Base-by-base conservation (phyloP, 352 stramenopile genomes). In the Phytophthora ohioensis region DNA sequence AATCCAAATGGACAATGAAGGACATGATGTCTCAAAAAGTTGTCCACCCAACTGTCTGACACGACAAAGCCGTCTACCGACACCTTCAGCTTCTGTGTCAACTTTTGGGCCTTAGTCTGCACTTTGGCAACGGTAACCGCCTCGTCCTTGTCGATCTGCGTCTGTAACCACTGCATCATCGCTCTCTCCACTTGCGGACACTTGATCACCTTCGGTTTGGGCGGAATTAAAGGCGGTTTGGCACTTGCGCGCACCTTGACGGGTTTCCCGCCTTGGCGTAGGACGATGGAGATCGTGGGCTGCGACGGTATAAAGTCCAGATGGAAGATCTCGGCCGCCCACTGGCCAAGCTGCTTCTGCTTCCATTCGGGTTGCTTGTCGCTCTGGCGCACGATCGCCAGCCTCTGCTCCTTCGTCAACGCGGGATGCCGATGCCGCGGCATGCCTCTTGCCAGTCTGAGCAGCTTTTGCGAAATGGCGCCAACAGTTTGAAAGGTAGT, bases 211-310 rank as follows among this genome's bases (percentile, higher is more conserved):
- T 83, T 84, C 3, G 80, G 78, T 38, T 77, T 83, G 53, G 80
- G 71, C 13, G 65, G 73, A 48, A 81, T 69, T 5, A 65, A 71
- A 53, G 75, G 65, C 60, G 68, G 73, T 49, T 80, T 82, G 12
- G 36, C n/a, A 3, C 71, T 87, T 83, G 69, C 81, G 70, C 67
- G 71, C 3, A 21, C 5, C 21, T 69, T 70, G 8, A 49, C 34
- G 7, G 87, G 79, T 39, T 78, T 79, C 59, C 85, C 75, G 42
- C 70, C 80, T 41, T 78, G 73, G 36, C 90, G 89, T 58, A 94
- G 78, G 60, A 87, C 82, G 65, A 91, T 71, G 34, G 85, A 92
- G 60, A 94, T 92, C 15, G 84, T 88, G 41, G 87, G 86, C 76
- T 94, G 87, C 67, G 87, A 92, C 63, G 87, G 87, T 67, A 82